Evolutionary conservation across 140 eudicot genomes (phyloP).

Genomic region (Ambrosia hybrid): DNA sequence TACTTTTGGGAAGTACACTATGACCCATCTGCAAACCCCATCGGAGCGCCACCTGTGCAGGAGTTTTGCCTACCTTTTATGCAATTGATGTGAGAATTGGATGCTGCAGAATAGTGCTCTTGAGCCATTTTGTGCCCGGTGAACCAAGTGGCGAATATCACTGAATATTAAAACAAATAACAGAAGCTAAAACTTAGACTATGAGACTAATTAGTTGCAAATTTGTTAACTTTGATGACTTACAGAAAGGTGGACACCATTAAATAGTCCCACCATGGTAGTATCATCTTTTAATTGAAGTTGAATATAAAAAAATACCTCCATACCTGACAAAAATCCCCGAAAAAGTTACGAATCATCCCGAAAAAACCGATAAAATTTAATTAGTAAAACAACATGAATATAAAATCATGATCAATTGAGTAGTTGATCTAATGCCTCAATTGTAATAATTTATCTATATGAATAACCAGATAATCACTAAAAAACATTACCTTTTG

Average conservation of each 20-base stretch:
- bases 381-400: no score
- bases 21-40: conserved; percentile 92
- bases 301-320: no score
- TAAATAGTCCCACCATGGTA: no score
- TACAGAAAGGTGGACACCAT: conserved; percentile 71
- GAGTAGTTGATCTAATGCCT: no score
- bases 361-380: no score
- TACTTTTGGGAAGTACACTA: conserved; percentile 87
- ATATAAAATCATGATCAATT: no score
- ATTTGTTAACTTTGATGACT: conserved; percentile 25
- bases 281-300: no score
- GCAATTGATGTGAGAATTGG: conserved; percentile 55
- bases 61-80: conserved; percentile 69
- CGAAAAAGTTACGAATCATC: no score
- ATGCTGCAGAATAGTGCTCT: conserved; percentile 57
- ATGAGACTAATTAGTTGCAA: background rate
- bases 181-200: background rate
- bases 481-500: no score
- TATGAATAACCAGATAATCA: no score
- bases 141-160: conserved; percentile 89
- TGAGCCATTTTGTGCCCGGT: conserved; percentile 60
- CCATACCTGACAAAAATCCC: no score
- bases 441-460: no score
- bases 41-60: conserved; percentile 84
- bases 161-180: conserved; percentile 26